These are phyloP conservation scores for Alternaria triticimaculans DNA, from an alignment of 2,329 filamentous ascomycete species.

Conservation along the genomic window DNA sequence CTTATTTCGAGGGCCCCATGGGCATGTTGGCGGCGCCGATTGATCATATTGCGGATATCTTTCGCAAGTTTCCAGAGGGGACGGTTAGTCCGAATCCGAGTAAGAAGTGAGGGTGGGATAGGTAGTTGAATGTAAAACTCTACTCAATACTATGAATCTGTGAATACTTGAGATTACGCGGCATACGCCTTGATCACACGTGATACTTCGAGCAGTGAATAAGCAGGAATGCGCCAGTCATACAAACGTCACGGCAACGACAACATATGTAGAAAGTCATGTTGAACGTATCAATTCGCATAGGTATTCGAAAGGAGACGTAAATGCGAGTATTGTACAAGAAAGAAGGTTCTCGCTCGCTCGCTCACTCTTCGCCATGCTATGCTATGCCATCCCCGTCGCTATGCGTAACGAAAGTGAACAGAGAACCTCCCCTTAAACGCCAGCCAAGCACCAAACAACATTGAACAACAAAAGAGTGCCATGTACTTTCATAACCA, in stretches of 20 bases:
- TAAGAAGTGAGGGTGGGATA: slow-evolving; percentile 16
- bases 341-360: background rate
- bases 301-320: background rate
- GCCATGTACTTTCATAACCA: slow-evolving; percentile 14
- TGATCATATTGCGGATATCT: slow-evolving; percentile 63
- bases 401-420: background rate
- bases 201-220: background rate
- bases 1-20: slow-evolving; percentile 63
- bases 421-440: background rate
- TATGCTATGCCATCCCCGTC: background rate
- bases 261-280: background rate
- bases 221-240: background rate
- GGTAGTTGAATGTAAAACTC: background rate
- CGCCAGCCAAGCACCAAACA: background rate
- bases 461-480: background rate
- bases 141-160: background rate
- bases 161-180: background rate
- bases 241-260: background rate
- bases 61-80: slow-evolving; percentile 60
- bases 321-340: background rate
- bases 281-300: background rate
- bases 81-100: slow-evolving; percentile 32
- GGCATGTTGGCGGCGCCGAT: slow-evolving; percentile 64
- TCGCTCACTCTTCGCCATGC: background rate
- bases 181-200: fast-evolving